phyloP scores from a whole-genome alignment of 2,329 filamentous ascomycete species.

The Purpureocillium takamizusanense region DNA sequence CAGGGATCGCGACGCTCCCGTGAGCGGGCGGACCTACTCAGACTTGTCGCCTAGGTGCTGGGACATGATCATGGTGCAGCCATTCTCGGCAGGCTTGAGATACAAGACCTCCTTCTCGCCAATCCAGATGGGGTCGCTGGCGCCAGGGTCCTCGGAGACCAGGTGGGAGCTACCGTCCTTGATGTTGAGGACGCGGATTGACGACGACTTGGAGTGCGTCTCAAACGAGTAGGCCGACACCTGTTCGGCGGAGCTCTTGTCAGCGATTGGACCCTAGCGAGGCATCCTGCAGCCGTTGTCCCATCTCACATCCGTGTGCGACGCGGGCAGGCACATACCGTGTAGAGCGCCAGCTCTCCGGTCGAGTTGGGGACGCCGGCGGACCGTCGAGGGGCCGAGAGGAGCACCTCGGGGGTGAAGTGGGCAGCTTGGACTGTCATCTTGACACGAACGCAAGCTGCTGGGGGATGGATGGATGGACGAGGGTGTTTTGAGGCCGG shows the following conservation, averaged over 20 bases:
- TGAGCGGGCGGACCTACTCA: slow-evolving; percentile 22
- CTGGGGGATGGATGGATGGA: too few relatives aligned
- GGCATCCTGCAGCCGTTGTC: too few relatives aligned
- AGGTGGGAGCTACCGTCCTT: slow-evolving; percentile 54
- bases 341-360: slow-evolving; percentile 57
- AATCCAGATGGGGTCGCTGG: slow-evolving; percentile 70
- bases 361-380: slow-evolving; percentile 59
- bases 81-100: slow-evolving; percentile 41
- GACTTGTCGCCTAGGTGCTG: slow-evolving; percentile 22
- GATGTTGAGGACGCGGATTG: slow-evolving; percentile 65
- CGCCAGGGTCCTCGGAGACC: slow-evolving; percentile 55
- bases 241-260: slow-evolving; percentile 26
- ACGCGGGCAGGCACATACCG: slow-evolving; percentile 27
- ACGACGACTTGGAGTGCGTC: slow-evolving; percentile 56
- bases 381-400: slow-evolving; percentile 67
- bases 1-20: slow-evolving; percentile 7
- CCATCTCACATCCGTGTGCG: background rate
- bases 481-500: too few relatives aligned
- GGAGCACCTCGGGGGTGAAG: slow-evolving; percentile 69
- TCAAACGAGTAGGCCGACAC: slow-evolving; percentile 74
- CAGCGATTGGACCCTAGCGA: background rate
- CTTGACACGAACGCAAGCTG: slow-evolving; percentile 2
- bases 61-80: slow-evolving; percentile 36
- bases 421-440: slow-evolving; percentile 66
- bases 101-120: slow-evolving; percentile 52